Conservation (phyloP, 1,284 basidiomycete genomes). For the Phylloporus sp. region DNA sequence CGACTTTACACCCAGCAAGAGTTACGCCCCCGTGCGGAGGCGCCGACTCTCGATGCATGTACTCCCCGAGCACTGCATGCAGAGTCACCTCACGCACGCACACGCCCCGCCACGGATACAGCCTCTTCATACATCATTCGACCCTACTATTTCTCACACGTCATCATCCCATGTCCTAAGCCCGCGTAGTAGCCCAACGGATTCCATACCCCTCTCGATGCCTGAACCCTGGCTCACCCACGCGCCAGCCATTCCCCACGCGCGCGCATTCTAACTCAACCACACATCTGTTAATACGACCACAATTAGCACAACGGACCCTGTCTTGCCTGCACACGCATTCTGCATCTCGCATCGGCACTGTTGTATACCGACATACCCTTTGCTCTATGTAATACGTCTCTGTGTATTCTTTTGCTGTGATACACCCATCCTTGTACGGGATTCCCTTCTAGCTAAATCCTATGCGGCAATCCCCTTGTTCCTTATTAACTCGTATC, state of each 20-base stretch:
- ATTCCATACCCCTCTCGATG: slow-evolving; percentile 17
- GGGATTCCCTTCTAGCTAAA: slow-evolving; percentile 3
- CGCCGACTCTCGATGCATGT: slow-evolving; percentile 20
- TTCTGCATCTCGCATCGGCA: slow-evolving; percentile 4
- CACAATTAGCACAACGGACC: background rate
- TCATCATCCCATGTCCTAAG: slow-evolving; percentile 10
- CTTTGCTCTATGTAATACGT: background rate
- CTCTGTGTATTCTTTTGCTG: slow-evolving; percentile 17
- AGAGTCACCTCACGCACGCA: background rate
- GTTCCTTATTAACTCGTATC: slow-evolving; percentile 4
- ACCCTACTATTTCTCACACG: slow-evolving; percentile 1
- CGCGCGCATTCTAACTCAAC: slow-evolving; percentile 10
- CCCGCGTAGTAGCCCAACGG: slow-evolving; percentile 17
- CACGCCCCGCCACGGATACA: slow-evolving; percentile 1
- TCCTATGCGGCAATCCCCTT: background rate
- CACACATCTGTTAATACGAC: slow-evolving; percentile 16
- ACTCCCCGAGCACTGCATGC: slow-evolving; percentile 8
- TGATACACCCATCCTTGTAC: background rate
- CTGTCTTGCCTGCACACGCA: slow-evolving; percentile 3
- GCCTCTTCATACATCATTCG: slow-evolving; percentile 5
- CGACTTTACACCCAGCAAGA: slow-evolving; percentile 12
- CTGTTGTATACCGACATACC: background rate
- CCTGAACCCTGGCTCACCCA: slow-evolving; percentile 29
- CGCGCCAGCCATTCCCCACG: background rate
- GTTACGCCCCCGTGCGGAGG: background rate